Base-by-base conservation (phyloP, 2,329 filamentous ascomycete genomes). In the Sporothrix pseudoabietina region DNA sequence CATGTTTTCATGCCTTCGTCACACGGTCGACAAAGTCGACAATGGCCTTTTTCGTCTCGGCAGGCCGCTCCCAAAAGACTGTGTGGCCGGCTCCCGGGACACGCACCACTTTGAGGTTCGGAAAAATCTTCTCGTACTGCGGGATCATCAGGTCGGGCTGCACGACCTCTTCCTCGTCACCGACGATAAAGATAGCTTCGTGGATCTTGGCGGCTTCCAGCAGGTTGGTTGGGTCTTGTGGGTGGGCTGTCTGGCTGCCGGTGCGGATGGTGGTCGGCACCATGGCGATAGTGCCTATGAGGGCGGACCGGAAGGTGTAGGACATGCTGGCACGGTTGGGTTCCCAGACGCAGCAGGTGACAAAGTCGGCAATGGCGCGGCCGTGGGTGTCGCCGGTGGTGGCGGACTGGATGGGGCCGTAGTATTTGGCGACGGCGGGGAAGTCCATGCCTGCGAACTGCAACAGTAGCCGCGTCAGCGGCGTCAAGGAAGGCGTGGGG, bases 51-150 rank as follows among this genome's bases (percentile, higher is more conserved):
- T 71, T 71, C 4, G 71, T 61, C 35, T 71, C 63, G 2, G 47
- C 59, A 0, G 72, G 70, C 65, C 71, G 68, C 66, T 75, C 74
- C 74, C 74, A 75, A n/a, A 74, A 75, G 0, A 57, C 61, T 0
- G 70, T n/a, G 59, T 75, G 74, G 32, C 69, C 74, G 0, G 72
- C 55, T 5, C 71, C 65, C 2, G 68, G 14, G 1, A 75, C 35
- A 2, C 57, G 39, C n/a, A 66, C 41, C 10, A 72, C 54, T 32
- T 74, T 19, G n/a, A 71, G 12, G 2, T 52, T 61, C 12, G 72
- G 44, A 9, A 75, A 74, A 1, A 39, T 52, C 4, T 49, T n/a
- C 10, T n/a, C 10, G 30, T 55, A 47, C 16, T 49, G 16, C 2
- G 55, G 9, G 10, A 61, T 39, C 32, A 74, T 41, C 30, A 32